Evolutionary conservation across 2,329 filamentous ascomycete species (phyloP).

Genomic region (Pseudogymnoascus sp.): DNA sequence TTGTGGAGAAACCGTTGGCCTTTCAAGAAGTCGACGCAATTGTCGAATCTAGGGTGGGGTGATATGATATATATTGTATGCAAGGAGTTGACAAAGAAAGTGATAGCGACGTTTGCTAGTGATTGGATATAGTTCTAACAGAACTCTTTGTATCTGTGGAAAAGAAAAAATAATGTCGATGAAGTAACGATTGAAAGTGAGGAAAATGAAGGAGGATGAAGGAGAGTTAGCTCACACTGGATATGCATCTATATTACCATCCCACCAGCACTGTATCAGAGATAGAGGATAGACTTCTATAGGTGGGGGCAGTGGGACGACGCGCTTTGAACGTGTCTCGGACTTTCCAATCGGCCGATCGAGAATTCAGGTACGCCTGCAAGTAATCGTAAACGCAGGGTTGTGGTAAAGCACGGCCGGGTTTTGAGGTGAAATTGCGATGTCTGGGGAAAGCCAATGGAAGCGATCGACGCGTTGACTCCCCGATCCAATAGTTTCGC

Average conservation of each 20-base stretch:
- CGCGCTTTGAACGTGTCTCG: background rate
- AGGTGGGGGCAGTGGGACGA: background rate
- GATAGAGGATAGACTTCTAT: background rate
- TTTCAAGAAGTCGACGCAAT: too few relatives aligned
- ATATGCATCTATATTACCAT: slow-evolving; percentile 4
- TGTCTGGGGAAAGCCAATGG: slow-evolving; percentile 4
- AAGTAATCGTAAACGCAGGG: background rate
- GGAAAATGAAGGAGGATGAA: background rate
- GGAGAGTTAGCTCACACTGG: background rate
- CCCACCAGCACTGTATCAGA: background rate
- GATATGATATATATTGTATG: background rate
- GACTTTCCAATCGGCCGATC: background rate
- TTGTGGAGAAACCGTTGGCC: background rate
- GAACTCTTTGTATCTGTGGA: background rate
- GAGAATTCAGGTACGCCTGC: background rate
- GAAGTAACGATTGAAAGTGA: background rate
- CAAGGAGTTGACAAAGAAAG: background rate
- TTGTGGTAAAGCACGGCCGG: background rate
- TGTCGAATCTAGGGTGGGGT: background rate
- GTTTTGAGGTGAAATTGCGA: background rate
- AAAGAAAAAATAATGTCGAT: background rate
- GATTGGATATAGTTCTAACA: background rate
- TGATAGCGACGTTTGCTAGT: background rate
- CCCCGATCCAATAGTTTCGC: slow-evolving; percentile 1
- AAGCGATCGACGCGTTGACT: background rate